These are phyloP conservation scores for Canavalia gladiata DNA, from an alignment of 306 rosid genomes.

Conservation along the genomic window DNA sequence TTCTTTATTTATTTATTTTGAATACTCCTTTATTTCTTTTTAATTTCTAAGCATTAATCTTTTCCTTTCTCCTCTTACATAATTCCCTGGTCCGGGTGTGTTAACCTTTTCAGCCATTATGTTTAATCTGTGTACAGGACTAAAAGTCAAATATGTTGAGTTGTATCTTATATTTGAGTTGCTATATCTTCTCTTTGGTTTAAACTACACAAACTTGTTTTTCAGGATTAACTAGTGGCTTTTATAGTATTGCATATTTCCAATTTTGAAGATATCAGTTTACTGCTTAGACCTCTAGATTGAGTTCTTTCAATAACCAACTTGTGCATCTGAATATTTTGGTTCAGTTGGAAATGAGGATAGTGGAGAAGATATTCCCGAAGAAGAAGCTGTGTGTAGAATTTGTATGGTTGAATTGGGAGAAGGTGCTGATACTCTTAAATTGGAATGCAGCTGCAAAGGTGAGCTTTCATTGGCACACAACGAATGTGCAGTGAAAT, in stretches of 20 bases:
- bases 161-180: slow-evolving; percentile 4
- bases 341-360: slow-evolving; percentile 73
- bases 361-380: slow-evolving; percentile 74
- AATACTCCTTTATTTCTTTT: not conserved
- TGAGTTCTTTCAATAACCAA: slow-evolving; percentile 50
- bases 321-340: slow-evolving; percentile 51
- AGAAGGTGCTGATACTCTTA: slow-evolving; percentile 72
- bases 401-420: slow-evolving; percentile 81
- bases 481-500: slow-evolving; percentile 79
- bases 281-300: slow-evolving; percentile 41
- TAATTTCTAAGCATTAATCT: not conserved
- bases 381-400: slow-evolving; percentile 90
- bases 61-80: not conserved
- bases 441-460: slow-evolving; percentile 90
- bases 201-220: slow-evolving; percentile 4
- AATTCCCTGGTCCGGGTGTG: not conserved
- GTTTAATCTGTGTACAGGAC: not conserved
- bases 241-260: slow-evolving; percentile 18
- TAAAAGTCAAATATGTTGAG: not conserved
- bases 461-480: slow-evolving; percentile 95
- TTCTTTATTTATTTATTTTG: not conserved
- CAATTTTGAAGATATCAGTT: slow-evolving; percentile 39
- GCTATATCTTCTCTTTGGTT: not conserved
- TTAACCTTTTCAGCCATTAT: not conserved
- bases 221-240: not conserved